Evolutionary conservation across 1,284 basidiomycete genomes (phyloP).

Genomic region (Naganishia albida): DNA sequence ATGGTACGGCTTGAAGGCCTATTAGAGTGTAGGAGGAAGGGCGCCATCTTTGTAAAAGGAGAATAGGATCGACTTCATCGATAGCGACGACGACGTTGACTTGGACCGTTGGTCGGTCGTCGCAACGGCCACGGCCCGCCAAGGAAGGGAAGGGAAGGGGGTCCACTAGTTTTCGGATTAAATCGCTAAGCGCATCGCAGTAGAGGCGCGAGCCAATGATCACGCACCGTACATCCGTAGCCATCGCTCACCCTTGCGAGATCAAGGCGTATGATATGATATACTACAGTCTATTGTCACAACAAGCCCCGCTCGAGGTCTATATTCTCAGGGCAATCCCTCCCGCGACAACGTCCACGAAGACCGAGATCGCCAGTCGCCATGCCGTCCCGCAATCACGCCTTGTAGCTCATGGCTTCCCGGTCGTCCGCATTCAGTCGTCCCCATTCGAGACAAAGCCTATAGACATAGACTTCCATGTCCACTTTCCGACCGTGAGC

Average conservation of each 20-base stretch:
- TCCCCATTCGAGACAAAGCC: constrained; percentile 82
- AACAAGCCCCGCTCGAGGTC: constrained; percentile 1
- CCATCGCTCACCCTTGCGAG: background rate
- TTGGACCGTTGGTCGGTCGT: background rate
- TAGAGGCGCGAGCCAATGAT: constrained; percentile 7
- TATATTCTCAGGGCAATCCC: constrained; percentile 1
- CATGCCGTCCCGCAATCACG: constrained; percentile 6
- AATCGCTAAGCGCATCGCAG: constrained; percentile 1
- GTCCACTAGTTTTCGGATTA: constrained; percentile 6
- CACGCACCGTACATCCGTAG: background rate
- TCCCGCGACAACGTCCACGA: background rate
- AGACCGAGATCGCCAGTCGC: background rate
- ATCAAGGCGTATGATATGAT: background rate
- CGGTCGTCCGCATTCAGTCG: constrained; percentile 79
- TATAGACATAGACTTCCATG: constrained; percentile 64
- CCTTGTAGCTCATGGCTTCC: constrained; percentile 61
- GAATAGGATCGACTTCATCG: constrained; percentile 17
- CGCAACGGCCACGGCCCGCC: constrained; percentile 4
- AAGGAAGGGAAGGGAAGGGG: too few species aligned
- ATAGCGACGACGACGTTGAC: constrained; percentile 3
- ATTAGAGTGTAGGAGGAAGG: constrained; percentile 10
- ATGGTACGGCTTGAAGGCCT: constrained; percentile 23
- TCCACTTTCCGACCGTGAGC: constrained; percentile 76
- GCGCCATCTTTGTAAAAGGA: constrained; percentile 28
- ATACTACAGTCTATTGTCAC: constrained; percentile 14